Evolutionary conservation across 208 protist species (phyloP).

Genomic region (Acanthamoeba rhysodes): DNA sequence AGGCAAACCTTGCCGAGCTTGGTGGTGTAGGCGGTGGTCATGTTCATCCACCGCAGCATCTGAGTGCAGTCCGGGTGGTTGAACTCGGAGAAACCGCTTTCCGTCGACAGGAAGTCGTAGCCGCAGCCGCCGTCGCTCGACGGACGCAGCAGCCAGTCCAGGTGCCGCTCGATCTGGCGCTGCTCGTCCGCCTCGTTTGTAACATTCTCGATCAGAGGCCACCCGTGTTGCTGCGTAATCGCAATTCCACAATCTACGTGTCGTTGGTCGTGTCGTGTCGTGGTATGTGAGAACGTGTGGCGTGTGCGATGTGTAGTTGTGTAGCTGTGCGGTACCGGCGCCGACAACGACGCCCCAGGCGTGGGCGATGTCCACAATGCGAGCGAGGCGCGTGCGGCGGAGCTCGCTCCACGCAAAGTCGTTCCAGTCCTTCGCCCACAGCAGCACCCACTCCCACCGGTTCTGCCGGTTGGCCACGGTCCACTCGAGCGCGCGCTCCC

Average conservation of each 20-base stretch:
- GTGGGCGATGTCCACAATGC: conserved; percentile 60
- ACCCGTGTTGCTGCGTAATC: conserved; percentile 72
- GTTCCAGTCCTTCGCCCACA: conserved; percentile 53
- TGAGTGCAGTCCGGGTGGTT: conserved; percentile 4
- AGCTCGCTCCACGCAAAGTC: conserved; percentile 48
- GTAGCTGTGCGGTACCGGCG: neutral
- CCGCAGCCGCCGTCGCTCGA: neutral
- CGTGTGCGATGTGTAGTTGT: no score
- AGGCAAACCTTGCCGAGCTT: conserved; percentile 13
- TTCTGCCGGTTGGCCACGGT: conserved; percentile 75
- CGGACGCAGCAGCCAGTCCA: conserved; percentile 63
- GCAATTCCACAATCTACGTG: conserved; percentile 63
- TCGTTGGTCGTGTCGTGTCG: neutral
- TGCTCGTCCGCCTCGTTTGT: conserved; percentile 1
- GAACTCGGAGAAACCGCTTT: conserved; percentile 77
- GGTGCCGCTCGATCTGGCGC: conserved; percentile 34
- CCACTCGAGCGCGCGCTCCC: neutral
- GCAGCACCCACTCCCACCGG: conserved; percentile 76
- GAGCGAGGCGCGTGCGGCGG: conserved; percentile 19
- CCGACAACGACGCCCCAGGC: conserved; percentile 46
- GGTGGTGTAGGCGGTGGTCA: conserved; percentile 36
- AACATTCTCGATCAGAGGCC: conserved; percentile 26
- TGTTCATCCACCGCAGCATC: conserved; percentile 75
- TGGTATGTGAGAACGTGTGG: no score
- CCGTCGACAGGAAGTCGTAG: conserved; percentile 76